phyloP scores from a whole-genome alignment of 2,329 filamentous ascomycete genomes.

The Exophiala sp. region DNA sequence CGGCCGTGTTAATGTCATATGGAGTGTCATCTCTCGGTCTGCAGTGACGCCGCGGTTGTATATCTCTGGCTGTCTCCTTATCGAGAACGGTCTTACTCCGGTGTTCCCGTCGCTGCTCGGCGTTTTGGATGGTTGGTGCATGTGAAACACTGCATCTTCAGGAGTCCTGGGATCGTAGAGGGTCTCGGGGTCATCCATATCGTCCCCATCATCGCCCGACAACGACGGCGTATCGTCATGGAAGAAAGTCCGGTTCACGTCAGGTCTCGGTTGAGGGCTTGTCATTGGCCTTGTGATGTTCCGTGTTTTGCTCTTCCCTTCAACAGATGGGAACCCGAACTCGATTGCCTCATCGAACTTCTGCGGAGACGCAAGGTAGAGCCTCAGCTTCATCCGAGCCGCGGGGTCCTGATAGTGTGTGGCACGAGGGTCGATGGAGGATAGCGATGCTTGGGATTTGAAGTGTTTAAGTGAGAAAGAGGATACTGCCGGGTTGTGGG shows the following conservation, averaged over 20 bases:
- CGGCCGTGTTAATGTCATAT: constrained; percentile 88
- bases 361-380: constrained; percentile 80
- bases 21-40: constrained; percentile 85
- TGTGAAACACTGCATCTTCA: constrained; percentile 26
- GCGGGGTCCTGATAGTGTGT: constrained; percentile 88
- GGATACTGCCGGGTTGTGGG: constrained; percentile 28
- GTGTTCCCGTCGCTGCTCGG: constrained; percentile 15
- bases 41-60: constrained; percentile 50
- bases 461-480: constrained; percentile 33
- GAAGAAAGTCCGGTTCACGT: constrained; percentile 49
- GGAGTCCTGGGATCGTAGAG: constrained; percentile 28
- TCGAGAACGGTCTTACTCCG: constrained; percentile 13
- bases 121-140: constrained; percentile 17
- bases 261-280: constrained; percentile 39
- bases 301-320: constrained; percentile 30
- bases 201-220: constrained; percentile 35
- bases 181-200: constrained; percentile 24
- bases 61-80: constrained; percentile 31
- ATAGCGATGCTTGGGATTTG: constrained; percentile 39
- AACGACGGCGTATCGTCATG: constrained; percentile 44
- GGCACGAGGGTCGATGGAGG: constrained; percentile 62
- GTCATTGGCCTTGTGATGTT: constrained; percentile 22
- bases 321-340: constrained; percentile 70
- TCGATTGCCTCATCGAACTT: constrained; percentile 95
- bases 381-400: constrained; percentile 74